phyloP scores from a whole-genome alignment of 306 rosid species.

The Ceratonia siliqua region DNA sequence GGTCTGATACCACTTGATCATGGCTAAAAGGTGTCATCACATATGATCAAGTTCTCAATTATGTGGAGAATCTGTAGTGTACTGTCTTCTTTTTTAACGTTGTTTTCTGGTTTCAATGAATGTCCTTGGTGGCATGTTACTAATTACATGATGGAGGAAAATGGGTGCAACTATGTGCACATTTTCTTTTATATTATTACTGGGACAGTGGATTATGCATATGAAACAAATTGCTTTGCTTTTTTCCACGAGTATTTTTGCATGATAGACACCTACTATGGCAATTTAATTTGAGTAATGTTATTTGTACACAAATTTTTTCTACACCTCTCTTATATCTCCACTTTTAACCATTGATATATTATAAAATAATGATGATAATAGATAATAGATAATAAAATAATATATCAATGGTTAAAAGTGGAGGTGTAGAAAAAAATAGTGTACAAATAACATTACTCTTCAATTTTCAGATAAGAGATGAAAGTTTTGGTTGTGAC shows the following conservation, averaged over 20 bases:
- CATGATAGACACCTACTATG: background rate
- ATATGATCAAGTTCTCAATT: slow-evolving; percentile 13
- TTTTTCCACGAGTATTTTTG: background rate
- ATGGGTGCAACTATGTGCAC: background rate
- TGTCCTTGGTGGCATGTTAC: background rate
- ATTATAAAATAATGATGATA: too few relatives aligned
- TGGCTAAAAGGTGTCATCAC: slow-evolving; percentile 5
- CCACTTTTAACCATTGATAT: too few relatives aligned
- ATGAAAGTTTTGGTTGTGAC: slow-evolving; percentile 2
- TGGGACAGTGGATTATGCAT: background rate
- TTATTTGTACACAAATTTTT: too few relatives aligned
- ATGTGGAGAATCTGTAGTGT: background rate
- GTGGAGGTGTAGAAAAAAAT: too few relatives aligned
- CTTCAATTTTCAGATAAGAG: slow-evolving; percentile 4
- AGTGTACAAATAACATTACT: too few relatives aligned
- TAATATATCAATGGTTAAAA: too few relatives aligned
- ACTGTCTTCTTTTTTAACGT: background rate
- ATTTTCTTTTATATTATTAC: background rate
- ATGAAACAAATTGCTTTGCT: background rate
- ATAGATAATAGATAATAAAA: too few relatives aligned
- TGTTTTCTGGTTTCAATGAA: background rate
- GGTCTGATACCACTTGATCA: slow-evolving; percentile 15
- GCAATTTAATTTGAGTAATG: too few relatives aligned
- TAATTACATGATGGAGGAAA: background rate
- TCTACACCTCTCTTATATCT: too few relatives aligned